Conservation (phyloP, 129 eudicot species). For the Apium graveolens region DNA sequence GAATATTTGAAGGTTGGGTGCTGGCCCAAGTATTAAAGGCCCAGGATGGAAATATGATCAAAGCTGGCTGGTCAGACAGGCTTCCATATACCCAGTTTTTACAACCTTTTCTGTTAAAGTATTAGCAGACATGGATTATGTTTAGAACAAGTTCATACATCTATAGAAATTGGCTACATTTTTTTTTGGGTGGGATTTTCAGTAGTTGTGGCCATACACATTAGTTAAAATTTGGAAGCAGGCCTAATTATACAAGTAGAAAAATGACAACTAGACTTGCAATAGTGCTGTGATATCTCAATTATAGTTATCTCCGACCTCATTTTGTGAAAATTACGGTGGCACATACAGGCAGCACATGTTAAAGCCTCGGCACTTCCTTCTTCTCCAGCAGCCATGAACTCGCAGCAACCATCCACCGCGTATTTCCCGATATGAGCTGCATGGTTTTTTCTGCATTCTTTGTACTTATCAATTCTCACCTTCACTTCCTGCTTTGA, state of each 20-base stretch:
- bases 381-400: conserved; percentile 7
- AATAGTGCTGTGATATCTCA: background rate
- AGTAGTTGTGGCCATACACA: background rate
- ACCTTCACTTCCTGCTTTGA: background rate
- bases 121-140: too few species aligned
- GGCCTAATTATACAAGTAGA: background rate
- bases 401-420: conserved; percentile 13
- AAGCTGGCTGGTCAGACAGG: too few species aligned
- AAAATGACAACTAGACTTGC: background rate
- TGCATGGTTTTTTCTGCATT: conserved; percentile 10
- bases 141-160: background rate
- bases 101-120: too few species aligned
- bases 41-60: background rate
- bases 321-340: conserved; percentile 1
- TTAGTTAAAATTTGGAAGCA: background rate
- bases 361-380: background rate
- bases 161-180: background rate
- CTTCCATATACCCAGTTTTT: too few species aligned
- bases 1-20: background rate
- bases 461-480: background rate
- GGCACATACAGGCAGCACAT: conserved; percentile 14
- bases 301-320: background rate
- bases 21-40: background rate
- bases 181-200: background rate
- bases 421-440: conserved; percentile 5